Conservation (phyloP, 2,329 filamentous ascomycete genomes). For the Mollisia scopiformis region DNA sequence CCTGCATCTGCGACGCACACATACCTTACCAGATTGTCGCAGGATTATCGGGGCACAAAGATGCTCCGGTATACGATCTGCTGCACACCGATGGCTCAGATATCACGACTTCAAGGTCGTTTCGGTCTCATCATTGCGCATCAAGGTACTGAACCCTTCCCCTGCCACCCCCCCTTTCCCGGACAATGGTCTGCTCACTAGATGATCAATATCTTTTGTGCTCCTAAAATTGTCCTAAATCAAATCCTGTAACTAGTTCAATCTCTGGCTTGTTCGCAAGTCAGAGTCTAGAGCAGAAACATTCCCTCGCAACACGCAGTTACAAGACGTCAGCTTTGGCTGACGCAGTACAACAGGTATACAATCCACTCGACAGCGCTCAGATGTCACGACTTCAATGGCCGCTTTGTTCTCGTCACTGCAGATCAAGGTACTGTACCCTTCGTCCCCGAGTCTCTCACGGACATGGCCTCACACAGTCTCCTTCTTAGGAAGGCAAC, state of each 20-base stretch:
- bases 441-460: too few species aligned
- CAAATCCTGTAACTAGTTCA: slow-evolving; percentile 9
- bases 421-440: too few species aligned
- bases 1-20: slow-evolving; percentile 6
- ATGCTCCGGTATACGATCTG: slow-evolving; percentile 8
- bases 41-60: slow-evolving; percentile 10
- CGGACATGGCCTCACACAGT: too few species aligned
- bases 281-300: slow-evolving; percentile 14
- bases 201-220: slow-evolving; percentile 10
- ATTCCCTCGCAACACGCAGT: neutral
- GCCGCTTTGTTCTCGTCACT: too few species aligned
- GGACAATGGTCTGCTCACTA: slow-evolving; percentile 5
- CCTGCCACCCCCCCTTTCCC: neutral
- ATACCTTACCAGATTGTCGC: slow-evolving; percentile 5
- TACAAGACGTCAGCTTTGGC: slow-evolving; percentile 7
- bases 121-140: slow-evolving; percentile 15
- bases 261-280: slow-evolving; percentile 7
- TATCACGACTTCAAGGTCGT: slow-evolving; percentile 14
- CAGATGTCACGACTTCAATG: too few species aligned
- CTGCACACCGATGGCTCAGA: slow-evolving; percentile 11
- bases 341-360: slow-evolving; percentile 2
- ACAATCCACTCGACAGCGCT: neutral
- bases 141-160: slow-evolving; percentile 8
- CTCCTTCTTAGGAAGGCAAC: too few species aligned
- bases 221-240: slow-evolving; percentile 5